Evolutionary conservation across 305 asterid species (phyloP).

Genomic region (Solanum aculeatissimum): DNA sequence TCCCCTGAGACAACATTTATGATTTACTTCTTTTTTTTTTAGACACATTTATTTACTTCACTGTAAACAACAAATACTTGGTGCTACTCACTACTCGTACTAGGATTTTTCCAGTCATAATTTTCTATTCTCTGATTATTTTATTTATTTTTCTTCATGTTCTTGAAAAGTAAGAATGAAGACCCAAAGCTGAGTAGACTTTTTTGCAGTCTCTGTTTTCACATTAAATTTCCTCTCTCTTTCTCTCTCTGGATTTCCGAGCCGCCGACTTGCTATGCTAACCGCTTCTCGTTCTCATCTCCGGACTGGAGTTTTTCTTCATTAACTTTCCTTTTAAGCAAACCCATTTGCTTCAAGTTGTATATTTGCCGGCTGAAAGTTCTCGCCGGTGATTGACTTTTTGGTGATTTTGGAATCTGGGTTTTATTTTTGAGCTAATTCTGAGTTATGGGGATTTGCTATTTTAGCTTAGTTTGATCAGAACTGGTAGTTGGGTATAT

Average conservation of each 20-base stretch:
- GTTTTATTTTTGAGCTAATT: conserved; percentile 1
- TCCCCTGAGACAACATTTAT: not conserved
- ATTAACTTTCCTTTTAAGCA: not conserved
- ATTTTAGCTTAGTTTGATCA: conserved; percentile 10
- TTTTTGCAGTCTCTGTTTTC: conserved; percentile 7
- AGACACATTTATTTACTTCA: not conserved
- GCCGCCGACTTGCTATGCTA: conserved; percentile 5
- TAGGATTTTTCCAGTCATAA: not conserved
- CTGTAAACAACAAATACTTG: not conserved
- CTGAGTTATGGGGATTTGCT: not conserved
- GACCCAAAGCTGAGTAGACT: conserved; percentile 9
- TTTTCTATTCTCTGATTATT: not conserved
- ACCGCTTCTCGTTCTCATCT: not conserved
- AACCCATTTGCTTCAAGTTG: not conserved
- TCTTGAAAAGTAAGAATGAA: conserved; percentile 3
- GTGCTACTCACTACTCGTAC: not conserved
- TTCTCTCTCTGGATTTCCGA: conserved; percentile 1
- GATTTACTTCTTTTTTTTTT: not conserved
- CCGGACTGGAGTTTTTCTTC: conserved; percentile 10
- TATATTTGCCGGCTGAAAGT: not conserved
- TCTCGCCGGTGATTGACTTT: not conserved
- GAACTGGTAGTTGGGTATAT: conserved; percentile 20
- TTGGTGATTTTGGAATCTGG: conserved; percentile 5
- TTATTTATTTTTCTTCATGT: not conserved
- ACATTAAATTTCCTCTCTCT: not conserved